phyloP scores from a whole-genome alignment of 2,329 filamentous ascomycete species.

The Amauroascus verrucosus region DNA sequence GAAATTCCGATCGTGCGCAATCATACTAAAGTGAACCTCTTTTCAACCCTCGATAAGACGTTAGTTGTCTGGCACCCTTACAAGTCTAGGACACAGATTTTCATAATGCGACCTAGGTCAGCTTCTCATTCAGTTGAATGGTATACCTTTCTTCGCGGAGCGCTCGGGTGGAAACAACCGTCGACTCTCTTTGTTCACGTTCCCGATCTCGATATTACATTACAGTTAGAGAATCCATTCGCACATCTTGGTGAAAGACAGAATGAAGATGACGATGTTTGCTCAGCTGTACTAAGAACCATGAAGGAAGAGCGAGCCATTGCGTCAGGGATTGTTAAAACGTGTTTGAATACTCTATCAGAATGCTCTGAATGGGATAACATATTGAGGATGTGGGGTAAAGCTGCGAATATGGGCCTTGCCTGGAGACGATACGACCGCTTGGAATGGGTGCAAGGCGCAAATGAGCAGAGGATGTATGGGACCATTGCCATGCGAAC shows the following conservation, averaged over 20 bases:
- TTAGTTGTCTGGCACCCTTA: conserved; percentile 52
- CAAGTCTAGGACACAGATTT: conserved; percentile 47
- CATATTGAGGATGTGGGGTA: conserved; percentile 50
- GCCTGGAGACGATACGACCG: conserved; percentile 61
- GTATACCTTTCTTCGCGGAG: conserved; percentile 55
- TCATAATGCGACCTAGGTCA: conserved; percentile 53
- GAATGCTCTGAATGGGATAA: conserved; percentile 49
- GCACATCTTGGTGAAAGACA: conserved; percentile 39
- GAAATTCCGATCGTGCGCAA: conserved; percentile 37
- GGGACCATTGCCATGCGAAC: conserved; percentile 57
- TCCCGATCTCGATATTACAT: conserved; percentile 51
- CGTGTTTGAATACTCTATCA: conserved; percentile 50
- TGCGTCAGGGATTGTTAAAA: conserved; percentile 46
- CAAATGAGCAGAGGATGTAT: conserved; percentile 58
- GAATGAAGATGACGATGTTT: conserved; percentile 37
- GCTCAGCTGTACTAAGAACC: conserved; percentile 16
- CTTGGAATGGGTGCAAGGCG: conserved; percentile 57
- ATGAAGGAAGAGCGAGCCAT: conserved; percentile 44
- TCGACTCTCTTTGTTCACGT: conserved; percentile 50
- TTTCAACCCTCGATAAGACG: conserved; percentile 57
- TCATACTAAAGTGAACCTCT: conserved; percentile 50
- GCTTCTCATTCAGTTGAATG: conserved; percentile 55
- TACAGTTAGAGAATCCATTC: conserved; percentile 53
- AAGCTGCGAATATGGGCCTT: conserved; percentile 50
- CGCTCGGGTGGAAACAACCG: conserved; percentile 49